Evolutionary conservation across 202 grass and related monocot genomes (phyloP), one percentile per base, ranked within the genome.

Genomic region (Elaeis oleifera): DNA sequence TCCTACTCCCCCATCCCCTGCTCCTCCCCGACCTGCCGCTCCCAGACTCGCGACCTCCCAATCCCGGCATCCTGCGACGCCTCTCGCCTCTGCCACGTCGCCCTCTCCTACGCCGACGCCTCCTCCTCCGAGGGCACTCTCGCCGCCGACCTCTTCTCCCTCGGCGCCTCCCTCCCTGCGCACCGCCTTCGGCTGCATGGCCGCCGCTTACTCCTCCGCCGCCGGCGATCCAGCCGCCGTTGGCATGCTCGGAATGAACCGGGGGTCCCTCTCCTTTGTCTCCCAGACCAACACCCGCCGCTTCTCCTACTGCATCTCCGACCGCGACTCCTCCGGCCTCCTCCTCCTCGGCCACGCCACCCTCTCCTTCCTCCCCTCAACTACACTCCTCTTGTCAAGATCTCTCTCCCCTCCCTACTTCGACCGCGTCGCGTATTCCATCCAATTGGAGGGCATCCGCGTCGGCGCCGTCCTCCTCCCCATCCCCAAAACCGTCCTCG

Each of bases 301-400:
- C 54, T 96, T 96, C 92, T 91, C 92, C 1, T 96, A 96, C 73
- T 96, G 92, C 81, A 96, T 96, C 78, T 96, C 92, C 61, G 87
- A 96, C 71, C 87, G 74, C 5, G 84, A 96, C 78, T 74, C 86
- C 57, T 78, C 87, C 13, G 87, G 92, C 32, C 74, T 96, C 31
- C 69, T 96, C 51, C 84, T 91, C 49, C 84, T 96, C 50, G 92
- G 92, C 48, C 85, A 83, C 84, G 84, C 81, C 54, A 63, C 87
- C 53, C 83, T 91, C 19, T 73, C 84, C n/a, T 91, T 91, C 74
- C 76, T 96, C 50, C 81, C 22, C 84, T 96, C 63, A 96, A 96
- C 66, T 96, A 96, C 74, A 96, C 92, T 28, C 92, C 92, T 29
- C 60, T 91, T 8, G 86, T 88, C 58, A 73, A 81, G 56, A 80